These are phyloP conservation scores for Leptomonas seymouri DNA, from an alignment of 208 protist species.

Conservation along the genomic window DNA sequence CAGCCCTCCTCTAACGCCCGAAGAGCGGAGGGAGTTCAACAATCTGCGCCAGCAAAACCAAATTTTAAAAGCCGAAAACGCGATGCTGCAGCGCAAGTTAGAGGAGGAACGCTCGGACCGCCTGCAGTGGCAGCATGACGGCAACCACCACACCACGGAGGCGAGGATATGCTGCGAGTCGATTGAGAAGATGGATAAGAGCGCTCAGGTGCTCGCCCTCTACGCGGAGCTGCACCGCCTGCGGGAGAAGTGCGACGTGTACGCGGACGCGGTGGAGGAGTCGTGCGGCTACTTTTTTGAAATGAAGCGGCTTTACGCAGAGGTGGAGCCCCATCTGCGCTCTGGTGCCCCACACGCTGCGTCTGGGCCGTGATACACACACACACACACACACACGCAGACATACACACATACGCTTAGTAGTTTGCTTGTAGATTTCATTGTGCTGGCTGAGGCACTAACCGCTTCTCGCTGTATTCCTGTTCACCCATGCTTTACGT, in stretches of 20 bases:
- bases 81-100: conserved; percentile 41
- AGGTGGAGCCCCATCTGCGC: conserved; percentile 45
- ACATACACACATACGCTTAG: no score
- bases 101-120: conserved; percentile 39
- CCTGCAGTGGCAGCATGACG: conserved; percentile 33
- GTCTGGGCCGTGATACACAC: no score
- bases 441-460: no score
- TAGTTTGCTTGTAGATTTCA: no score
- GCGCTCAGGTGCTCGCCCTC: conserved; percentile 46
- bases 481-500: no score
- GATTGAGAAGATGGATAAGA: conserved; percentile 37
- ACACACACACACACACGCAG: no score
- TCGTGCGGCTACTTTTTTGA: conserved; percentile 67
- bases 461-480: no score
- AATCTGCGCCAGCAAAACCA: conserved; percentile 45
- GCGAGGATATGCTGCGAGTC: conserved; percentile 26
- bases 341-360: conserved; percentile 2
- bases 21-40: conserved; percentile 27
- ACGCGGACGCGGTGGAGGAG: conserved; percentile 77
- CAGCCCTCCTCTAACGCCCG: conserved; percentile 26
- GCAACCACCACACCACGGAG: conserved; percentile 37
- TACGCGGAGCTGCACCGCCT: conserved; percentile 67
- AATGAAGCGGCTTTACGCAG: conserved; percentile 72
- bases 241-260: conserved; percentile 58
- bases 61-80: conserved; percentile 53